Evolutionary conservation across 805 yeast genomes (phyloP).

Genomic region (Saccharomyces eubayanus): DNA sequence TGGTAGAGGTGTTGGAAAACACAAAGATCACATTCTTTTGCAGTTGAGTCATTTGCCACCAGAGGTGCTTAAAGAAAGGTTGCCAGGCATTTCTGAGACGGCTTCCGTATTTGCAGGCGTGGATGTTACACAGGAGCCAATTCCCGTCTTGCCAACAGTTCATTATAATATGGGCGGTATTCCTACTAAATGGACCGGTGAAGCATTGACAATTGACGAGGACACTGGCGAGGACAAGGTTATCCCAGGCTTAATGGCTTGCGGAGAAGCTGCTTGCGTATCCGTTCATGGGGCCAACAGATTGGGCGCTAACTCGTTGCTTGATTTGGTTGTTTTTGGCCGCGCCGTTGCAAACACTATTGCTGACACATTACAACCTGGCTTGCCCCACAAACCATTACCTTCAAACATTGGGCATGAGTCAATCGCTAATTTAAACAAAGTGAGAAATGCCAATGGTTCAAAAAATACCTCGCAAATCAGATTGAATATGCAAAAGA

Average conservation of each 20-base stretch:
- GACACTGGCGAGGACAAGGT: slow-evolving; percentile 78
- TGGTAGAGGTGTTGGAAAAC: slow-evolving; percentile 98
- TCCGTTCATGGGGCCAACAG: slow-evolving; percentile 99
- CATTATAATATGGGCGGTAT: slow-evolving; percentile 99
- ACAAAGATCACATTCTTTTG: slow-evolving; percentile 88
- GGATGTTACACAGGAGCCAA: slow-evolving; percentile 98
- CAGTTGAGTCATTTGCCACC: slow-evolving; percentile 94
- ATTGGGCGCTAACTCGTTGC: slow-evolving; percentile 94
- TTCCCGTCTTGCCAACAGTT: slow-evolving; percentile 95
- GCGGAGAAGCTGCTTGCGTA: slow-evolving; percentile 99
- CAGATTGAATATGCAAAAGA: slow-evolving; percentile 86
- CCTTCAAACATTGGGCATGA: slow-evolving; percentile 84
- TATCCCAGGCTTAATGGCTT: slow-evolving; percentile 89
- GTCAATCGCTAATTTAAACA: slow-evolving; percentile 84
- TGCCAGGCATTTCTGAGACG: slow-evolving; percentile 98
- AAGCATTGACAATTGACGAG: slow-evolving; percentile 74
- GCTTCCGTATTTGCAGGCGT: slow-evolving; percentile 98
- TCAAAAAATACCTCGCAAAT: slow-evolving; percentile 75
- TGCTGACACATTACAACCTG: slow-evolving; percentile 77
- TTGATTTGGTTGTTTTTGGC: slow-evolving; percentile 95
- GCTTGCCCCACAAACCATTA: slow-evolving; percentile 72
- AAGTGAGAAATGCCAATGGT: slow-evolving; percentile 78
- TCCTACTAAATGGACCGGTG: slow-evolving; percentile 97
- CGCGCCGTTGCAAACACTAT: slow-evolving; percentile 96
- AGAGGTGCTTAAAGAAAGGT: slow-evolving; percentile 82